Base-by-base conservation (phyloP, 2,329 filamentous ascomycete genomes). In the Beauveria sp. region DNA sequence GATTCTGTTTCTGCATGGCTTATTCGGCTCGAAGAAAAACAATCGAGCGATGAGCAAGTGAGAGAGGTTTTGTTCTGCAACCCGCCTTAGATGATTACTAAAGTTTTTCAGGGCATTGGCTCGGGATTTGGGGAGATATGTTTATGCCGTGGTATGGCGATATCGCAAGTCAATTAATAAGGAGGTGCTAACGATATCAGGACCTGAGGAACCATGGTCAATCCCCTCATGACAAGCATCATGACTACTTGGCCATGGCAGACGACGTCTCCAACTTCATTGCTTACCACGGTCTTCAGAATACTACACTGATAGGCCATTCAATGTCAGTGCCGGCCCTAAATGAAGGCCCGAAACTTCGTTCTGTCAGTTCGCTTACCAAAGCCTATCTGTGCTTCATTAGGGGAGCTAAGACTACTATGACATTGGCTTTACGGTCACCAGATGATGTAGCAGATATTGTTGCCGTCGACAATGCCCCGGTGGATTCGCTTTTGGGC, bases 11-110 rank as follows among this genome's bases (percentile, higher is more conserved):
- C 85, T 98, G 70, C 93, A 98, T 72, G 93, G 95, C 1, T 80
- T 98, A 12, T 97, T 98, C 70, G 93, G 93, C 22, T 96, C 91
- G 43, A 96, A 96, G 78, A 92, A 91, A 78, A 98, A 98, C 73
- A 96, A 97, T 72, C 82, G 93, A 73, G 90, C 84, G 70, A 95
- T 98, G 65, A 96, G 92, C 88, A 96, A 92, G 93, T 96, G 79
- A 73, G 88, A 77, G 54, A 50, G 34, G 34, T 53, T 49, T 42
- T 9, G 7, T 65, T 20, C 7, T 53, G 64, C 45, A 5, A n/a
- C 8, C 12, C 43, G 7, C 5, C 30, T 5, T 65, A 69, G 42
- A 69, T 38, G 4, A 54, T n/a, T 46, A n/a, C 57, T 50, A 43
- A 40, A 12, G 49, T 22, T 12, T 47, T 45, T 67, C 7, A 96